Evolutionary conservation across 129 eudicot genomes (phyloP).

Genomic region (Chrysanthemum lavandulifolium): DNA sequence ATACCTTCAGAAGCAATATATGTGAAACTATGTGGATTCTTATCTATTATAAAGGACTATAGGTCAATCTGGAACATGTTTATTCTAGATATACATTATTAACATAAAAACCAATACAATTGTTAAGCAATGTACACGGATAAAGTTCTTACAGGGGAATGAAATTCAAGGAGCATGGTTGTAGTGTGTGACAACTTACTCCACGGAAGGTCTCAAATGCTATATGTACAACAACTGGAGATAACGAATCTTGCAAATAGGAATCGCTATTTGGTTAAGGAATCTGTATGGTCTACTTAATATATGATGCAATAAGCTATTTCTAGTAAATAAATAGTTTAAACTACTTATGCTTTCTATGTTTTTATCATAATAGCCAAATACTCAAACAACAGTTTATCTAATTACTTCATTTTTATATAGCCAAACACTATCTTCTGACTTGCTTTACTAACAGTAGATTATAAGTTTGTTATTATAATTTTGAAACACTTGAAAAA

Average conservation of each 20-base stretch:
- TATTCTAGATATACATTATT: not conserved
- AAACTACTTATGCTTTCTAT: too few relatives aligned
- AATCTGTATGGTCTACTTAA: not conserved
- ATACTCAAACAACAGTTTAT: too few relatives aligned
- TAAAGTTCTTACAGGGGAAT: conserved; percentile 1
- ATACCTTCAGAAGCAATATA: not conserved
- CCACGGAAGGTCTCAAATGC: conserved; percentile 3
- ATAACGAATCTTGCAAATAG: conserved; percentile 1
- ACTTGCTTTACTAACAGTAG: too few relatives aligned
- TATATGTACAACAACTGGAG: not conserved
- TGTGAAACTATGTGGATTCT: not conserved
- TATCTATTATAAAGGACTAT: not conserved
- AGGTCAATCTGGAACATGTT: not conserved
- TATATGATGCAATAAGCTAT: too few relatives aligned
- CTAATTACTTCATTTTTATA: too few relatives aligned
- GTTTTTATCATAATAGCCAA: too few relatives aligned
- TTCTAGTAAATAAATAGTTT: too few relatives aligned
- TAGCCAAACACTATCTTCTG: too few relatives aligned
- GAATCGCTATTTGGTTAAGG: not conserved
- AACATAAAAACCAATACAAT: not conserved
- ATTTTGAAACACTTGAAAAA: too few relatives aligned
- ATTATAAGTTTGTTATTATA: too few relatives aligned
- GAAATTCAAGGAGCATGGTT: not conserved
- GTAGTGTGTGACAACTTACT: too few relatives aligned
- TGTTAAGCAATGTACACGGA: not conserved